Percentiles rank a stretch among this genome's conserved stretches.
Conservation (phyloP, 352 stramenopile genomes). For the Phytopythium delawarense region DNA sequence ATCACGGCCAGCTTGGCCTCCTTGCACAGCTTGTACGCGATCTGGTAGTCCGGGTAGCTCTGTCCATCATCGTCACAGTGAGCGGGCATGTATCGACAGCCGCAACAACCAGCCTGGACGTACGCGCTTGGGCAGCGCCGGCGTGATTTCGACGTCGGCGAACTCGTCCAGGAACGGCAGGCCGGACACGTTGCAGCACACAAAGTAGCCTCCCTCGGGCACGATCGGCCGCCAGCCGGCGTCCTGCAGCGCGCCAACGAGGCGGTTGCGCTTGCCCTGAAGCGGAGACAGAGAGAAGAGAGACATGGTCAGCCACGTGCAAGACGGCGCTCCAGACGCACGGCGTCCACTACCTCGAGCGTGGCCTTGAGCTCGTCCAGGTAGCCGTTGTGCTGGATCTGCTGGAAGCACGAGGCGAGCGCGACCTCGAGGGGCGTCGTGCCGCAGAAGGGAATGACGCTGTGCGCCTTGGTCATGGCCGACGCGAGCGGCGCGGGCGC, state of each 20-base stretch:
- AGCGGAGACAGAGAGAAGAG: not conserved
- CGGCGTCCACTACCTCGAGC: slow-evolving; percentile 27
- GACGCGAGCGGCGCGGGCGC: slow-evolving; percentile 44
- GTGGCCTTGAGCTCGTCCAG: slow-evolving; percentile 65
- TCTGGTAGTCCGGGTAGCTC: slow-evolving; percentile 85
- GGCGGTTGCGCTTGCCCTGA: slow-evolving; percentile 81
- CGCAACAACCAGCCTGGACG: not conserved
- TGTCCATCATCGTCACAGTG: slow-evolving; percentile 14
- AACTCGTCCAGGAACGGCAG: slow-evolving; percentile 77
- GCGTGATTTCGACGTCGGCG: slow-evolving; percentile 38
- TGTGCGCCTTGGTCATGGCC: slow-evolving; percentile 77
- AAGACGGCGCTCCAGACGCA: not conserved
- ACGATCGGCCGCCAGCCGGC: slow-evolving; percentile 90
- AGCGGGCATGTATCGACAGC: too few relatives aligned
- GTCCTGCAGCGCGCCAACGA: slow-evolving; percentile 76
- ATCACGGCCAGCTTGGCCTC: slow-evolving; percentile 91
- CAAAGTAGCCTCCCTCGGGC: slow-evolving; percentile 94
- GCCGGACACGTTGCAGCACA: slow-evolving; percentile 82
- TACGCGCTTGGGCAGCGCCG: slow-evolving; percentile 58
- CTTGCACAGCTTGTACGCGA: slow-evolving; percentile 88
- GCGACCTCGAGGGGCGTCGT: slow-evolving; percentile 94
- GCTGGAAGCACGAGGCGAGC: slow-evolving; percentile 83
- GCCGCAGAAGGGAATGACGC: slow-evolving; percentile 91
- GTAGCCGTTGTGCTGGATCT: slow-evolving; percentile 88
- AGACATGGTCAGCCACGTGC: not conserved